phyloP scores from a whole-genome alignment of 2,329 filamentous ascomycete species.

The Cercospora zeae-maydis region DNA sequence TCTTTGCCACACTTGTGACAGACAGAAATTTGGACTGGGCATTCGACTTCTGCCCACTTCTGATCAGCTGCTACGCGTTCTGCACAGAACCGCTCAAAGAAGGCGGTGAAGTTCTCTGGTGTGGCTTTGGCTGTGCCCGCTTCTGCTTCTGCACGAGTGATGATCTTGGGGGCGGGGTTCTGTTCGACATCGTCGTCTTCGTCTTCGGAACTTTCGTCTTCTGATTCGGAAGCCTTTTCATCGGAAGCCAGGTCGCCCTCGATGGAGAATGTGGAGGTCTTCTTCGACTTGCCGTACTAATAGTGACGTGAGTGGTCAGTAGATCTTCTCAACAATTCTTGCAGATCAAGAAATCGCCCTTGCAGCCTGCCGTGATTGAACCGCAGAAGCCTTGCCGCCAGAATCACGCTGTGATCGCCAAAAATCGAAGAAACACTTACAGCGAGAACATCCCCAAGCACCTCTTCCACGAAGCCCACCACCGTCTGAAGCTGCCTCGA shows the following conservation, averaged over 20 bases:
- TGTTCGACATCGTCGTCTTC: background rate
- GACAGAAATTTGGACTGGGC: background rate
- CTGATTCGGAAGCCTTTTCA: too few relatives aligned
- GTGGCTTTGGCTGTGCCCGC: background rate
- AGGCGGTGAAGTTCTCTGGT: slow-evolving; percentile 1
- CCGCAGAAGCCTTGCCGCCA: too few relatives aligned
- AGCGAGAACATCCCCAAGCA: background rate
- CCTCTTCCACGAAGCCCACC: background rate
- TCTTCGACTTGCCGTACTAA: too few relatives aligned
- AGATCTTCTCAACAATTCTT: too few relatives aligned
- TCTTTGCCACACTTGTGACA: background rate
- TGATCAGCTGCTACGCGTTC: background rate
- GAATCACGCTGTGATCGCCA: too few relatives aligned
- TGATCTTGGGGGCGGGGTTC: background rate
- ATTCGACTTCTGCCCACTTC: background rate
- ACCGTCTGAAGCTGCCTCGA: background rate
- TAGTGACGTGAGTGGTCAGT: too few relatives aligned
- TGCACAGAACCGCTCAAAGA: background rate
- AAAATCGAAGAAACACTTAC: background rate
- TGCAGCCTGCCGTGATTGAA: too few relatives aligned
- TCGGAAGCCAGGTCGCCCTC: too few relatives aligned
- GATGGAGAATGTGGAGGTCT: too few relatives aligned
- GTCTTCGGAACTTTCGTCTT: background rate
- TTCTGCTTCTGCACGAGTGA: background rate
- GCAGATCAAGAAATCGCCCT: too few relatives aligned